These are phyloP conservation scores for Fusarium torulosum DNA, from an alignment of 2,329 filamentous ascomycete genomes.

Conservation along the genomic window DNA sequence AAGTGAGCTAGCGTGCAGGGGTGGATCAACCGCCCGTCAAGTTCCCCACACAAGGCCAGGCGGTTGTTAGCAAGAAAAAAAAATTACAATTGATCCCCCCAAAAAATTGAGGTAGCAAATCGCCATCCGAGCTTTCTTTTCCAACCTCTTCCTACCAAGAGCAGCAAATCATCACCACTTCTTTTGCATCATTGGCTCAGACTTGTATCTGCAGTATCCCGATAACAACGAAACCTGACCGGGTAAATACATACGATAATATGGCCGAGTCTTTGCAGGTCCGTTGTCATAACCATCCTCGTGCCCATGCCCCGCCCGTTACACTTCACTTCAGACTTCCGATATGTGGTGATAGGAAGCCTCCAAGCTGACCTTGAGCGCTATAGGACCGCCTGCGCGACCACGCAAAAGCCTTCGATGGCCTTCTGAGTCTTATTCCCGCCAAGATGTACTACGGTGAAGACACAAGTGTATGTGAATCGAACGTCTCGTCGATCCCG, in stretches of 20 bases:
- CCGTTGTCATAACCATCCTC: slow-evolving; percentile 50
- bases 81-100: slow-evolving; percentile 36
- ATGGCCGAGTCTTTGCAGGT: slow-evolving; percentile 64
- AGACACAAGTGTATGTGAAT: slow-evolving; percentile 79
- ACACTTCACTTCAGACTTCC: slow-evolving; percentile 9
- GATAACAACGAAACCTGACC: not conserved
- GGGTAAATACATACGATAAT: slow-evolving; percentile 15
- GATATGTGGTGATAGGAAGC: slow-evolving; percentile 27
- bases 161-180: slow-evolving; percentile 8
- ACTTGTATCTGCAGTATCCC: not conserved
- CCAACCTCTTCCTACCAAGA: slow-evolving; percentile 36
- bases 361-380: slow-evolving; percentile 38
- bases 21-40: slow-evolving; percentile 27
- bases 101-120: slow-evolving; percentile 42
- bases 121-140: slow-evolving; percentile 39
- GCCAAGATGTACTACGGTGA: slow-evolving; percentile 92
- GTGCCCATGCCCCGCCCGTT: slow-evolving; percentile 45
- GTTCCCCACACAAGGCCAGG: slow-evolving; percentile 38
- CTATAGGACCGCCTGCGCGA: slow-evolving; percentile 67
- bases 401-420: slow-evolving; percentile 83
- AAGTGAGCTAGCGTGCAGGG: slow-evolving; percentile 28
- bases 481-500: slow-evolving; percentile 5
- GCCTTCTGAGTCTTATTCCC: slow-evolving; percentile 86
- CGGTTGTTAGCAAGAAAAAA: slow-evolving; percentile 34
- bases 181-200: slow-evolving; percentile 3